Evolutionary conservation across 208 protist genomes (phyloP), one percentile per base, ranked within the genome.

Genomic region (Naegleria fowleri): DNA sequence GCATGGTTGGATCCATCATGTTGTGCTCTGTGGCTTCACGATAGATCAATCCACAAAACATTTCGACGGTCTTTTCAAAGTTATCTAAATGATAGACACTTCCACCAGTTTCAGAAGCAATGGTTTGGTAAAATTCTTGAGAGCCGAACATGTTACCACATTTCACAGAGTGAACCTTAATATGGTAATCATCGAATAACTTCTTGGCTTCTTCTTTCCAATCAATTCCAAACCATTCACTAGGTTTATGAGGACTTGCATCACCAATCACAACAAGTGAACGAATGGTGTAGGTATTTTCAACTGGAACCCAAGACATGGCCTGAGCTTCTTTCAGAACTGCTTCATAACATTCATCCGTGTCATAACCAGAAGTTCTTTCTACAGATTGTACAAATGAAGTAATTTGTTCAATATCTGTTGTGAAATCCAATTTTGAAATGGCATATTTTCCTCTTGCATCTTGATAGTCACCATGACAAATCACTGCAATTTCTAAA

Each of bases 381-480:
- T 55, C n/a, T 0, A 88, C 19, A 4, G 13, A 15, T 6, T 88
- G 36, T 11, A 88, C n/a, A 4, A 43, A 88, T 2, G 15, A 33
- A 36, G 15, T 36, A 2, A 88, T 33, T 58, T 33, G 13, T 16
- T 48, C 22, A 36, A 88, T 36, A 55, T 88, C 84, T 52, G 40
- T 55, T n/a, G 84, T 58, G n/a, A 88, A 88, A 55, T 88, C 43
- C 22, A 58, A 40, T 88, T 88, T 88, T 4, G 16, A n/a, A 16
- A 88, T 58, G 15, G 41, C 33, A 40, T 88, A 88, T 29, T 22
- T 22, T 19, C 16, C 16, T 0, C n/a, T 55, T 16, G 40, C 25
- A 55, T 88, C 84, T 52, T 40, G 51, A 55, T 88, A 88, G 16
- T 88, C 84, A 36, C 84, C 84, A 22, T 58, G 38, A 33, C 39